Base-by-base conservation (phyloP, 176 grass and related monocot species). In the Saccharum spontaneum region DNA sequence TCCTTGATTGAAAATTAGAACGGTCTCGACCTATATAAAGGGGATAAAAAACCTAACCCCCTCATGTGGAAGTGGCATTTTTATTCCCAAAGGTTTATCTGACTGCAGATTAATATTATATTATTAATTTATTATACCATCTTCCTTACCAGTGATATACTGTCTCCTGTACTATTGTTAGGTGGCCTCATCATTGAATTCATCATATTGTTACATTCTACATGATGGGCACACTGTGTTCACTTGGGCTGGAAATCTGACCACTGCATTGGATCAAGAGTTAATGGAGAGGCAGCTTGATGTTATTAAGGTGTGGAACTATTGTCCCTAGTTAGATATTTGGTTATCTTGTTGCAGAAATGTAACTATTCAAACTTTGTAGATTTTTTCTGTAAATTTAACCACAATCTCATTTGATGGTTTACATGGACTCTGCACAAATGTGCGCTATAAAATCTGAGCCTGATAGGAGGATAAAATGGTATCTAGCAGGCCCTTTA, bases 191-290 rank as follows among this genome's bases (percentile, higher is more conserved):
- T 97, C 90, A 78, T 76, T 97, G 82, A 97, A 97, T 90, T 97
- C 94, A 81, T 97, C 94, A 24, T 97, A 94, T 83, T 92, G 86
- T 71, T 97, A 89, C 86, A 90, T 97, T 75, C 85, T 97, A 40
- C 94, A 97, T 87, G 86, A 85, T 77, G 92, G 83, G 26, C 79
- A 89, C 79, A 90, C 89, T 59, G 83, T 97, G 77, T 97, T 97
- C 40, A 92, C 90, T 64, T 97, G 94, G 94, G 80, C 85, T 71
- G 94, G 94, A 85, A 88, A 89, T 38, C 83, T 97, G 52, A 68
- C 78, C 55, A 92, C 92, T 33, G 62, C 92, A 79, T 85, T 90
- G 66, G 92, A 94, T 81, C 94, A 92, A 83, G 92, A 94, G 64
- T 49, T 97, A 82, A 84, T 88, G 88, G 94, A 97, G 78, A 93